These are phyloP conservation scores for Elongisporangium anandrum DNA, from an alignment of 352 stramenopile genomes.

Conservation along the genomic window DNA sequence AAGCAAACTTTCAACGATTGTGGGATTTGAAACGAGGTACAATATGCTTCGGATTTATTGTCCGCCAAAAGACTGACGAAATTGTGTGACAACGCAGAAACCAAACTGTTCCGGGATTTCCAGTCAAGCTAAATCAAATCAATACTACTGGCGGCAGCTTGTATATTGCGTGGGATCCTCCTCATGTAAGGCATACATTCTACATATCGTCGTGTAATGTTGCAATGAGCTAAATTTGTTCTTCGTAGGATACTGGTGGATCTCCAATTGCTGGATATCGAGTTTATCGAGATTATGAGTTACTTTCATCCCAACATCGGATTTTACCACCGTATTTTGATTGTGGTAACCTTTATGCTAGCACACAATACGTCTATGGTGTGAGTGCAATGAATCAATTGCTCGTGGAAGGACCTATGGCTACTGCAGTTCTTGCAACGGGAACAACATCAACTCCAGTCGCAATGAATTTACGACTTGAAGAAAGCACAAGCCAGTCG, in stretches of 20 bases:
- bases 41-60: not conserved
- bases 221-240: not conserved
- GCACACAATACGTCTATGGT: constrained; percentile 41
- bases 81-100: constrained; percentile 9
- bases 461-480: constrained; percentile 17
- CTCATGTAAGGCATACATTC: constrained; percentile 34
- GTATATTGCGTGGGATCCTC: constrained; percentile 32
- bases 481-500: constrained; percentile 12
- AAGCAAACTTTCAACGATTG: constrained; percentile 23
- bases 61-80: not conserved
- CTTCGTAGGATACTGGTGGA: constrained; percentile 29
- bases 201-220: no score
- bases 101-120: constrained; percentile 31
- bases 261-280: constrained; percentile 38
- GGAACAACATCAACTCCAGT: constrained; percentile 21
- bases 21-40: constrained; percentile 34
- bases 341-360: constrained; percentile 30
- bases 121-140: constrained; percentile 18
- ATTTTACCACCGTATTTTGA: constrained; percentile 36
- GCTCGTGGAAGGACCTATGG: constrained; percentile 26
- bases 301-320: constrained; percentile 18
- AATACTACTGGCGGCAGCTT: constrained; percentile 37
- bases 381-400: constrained; percentile 37
- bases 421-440: constrained; percentile 20
- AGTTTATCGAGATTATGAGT: constrained; percentile 53